These are phyloP conservation scores for Tuber melanosporum DNA, from an alignment of 495 filamentous ascomycete species.

Conservation along the genomic window DNA sequence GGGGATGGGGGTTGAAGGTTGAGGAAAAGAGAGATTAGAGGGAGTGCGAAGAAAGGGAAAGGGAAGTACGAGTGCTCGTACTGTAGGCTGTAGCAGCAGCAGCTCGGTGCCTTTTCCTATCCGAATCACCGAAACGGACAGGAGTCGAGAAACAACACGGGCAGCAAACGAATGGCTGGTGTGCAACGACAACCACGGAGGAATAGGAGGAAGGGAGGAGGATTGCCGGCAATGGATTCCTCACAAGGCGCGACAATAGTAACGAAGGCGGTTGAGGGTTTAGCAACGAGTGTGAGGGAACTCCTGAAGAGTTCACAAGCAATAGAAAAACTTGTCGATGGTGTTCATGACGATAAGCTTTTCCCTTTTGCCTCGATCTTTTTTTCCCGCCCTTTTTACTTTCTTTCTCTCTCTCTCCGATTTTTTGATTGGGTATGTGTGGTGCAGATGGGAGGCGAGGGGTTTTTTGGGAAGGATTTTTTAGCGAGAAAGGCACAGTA, in stretches of 20 bases:
- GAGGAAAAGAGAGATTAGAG: slow-evolving; percentile 23
- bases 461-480: neutral
- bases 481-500: neutral
- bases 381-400: neutral
- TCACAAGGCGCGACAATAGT: slow-evolving; percentile 21
- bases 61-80: slow-evolving; percentile 18
- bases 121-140: slow-evolving; percentile 33
- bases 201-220: neutral
- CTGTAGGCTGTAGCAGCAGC: slow-evolving; percentile 14
- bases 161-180: slow-evolving; percentile 23
- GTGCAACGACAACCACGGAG: slow-evolving; percentile 15
- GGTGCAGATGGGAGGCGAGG: neutral
- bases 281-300: slow-evolving; percentile 17
- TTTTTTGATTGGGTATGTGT: neutral
- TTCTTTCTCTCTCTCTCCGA: neutral
- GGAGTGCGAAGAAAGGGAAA: slow-evolving; percentile 18
- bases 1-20: neutral
- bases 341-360: slow-evolving; percentile 17
- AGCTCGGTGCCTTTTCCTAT: slow-evolving; percentile 25
- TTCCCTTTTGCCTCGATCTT: neutral
- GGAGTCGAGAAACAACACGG: slow-evolving; percentile 23
- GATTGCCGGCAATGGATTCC: neutral
- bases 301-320: slow-evolving; percentile 6
- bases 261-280: slow-evolving; percentile 12
- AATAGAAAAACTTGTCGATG: slow-evolving; percentile 5